Base-by-base conservation (phyloP, 1,284 basidiomycete species). In the Naganishia liquefaciens region DNA sequence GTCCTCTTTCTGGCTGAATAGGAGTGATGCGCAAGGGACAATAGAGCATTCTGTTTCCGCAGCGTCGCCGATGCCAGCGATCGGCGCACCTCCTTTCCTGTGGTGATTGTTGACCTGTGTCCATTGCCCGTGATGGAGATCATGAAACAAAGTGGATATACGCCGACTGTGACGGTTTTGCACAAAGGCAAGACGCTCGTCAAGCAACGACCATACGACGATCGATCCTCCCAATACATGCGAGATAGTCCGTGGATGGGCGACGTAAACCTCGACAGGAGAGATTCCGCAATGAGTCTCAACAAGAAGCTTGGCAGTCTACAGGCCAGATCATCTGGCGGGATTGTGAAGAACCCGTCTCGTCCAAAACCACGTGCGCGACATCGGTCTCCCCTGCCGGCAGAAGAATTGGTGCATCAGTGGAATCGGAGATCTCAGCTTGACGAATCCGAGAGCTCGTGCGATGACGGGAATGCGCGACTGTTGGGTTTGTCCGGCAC, bases 121-220 rank as follows among this genome's bases (percentile, higher is more conserved):
- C 3, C 15, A 55, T 44, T 28, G 21, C 15, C n/a, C 54, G 25
- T n/a, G 17, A 47, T 47, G 54, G 54, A 57, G 30, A 28, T 19
- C 27, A 33, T 33, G n/a, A 5, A 44, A 2, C 40, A 57, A 46
- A 15, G 15, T 28, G 17, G 19, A 27, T n/a, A 27, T n/a, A 9
- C 33, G 19, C 17, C 30, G 15, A 53, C 51, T 13, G n/a, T 37
- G 2, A 53, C 51, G 13, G 9, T 39, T 11, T 17, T 6, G 9
- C 27, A 5, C 5, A 33, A 53, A 30, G 51, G 51, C 30, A 60
- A 60, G 37, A 60, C 57, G 6, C 46, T 60, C 33, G 57, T 60
- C 23, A 33, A 11, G 9, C 15, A 19, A 5, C 57, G 57, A 11
- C 57, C 30, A 0, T 60, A 50, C 37, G 46, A 49, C 19, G 57